Conservation (phyloP, 805 yeast species). For the Clavispora vitiphila region DNA sequence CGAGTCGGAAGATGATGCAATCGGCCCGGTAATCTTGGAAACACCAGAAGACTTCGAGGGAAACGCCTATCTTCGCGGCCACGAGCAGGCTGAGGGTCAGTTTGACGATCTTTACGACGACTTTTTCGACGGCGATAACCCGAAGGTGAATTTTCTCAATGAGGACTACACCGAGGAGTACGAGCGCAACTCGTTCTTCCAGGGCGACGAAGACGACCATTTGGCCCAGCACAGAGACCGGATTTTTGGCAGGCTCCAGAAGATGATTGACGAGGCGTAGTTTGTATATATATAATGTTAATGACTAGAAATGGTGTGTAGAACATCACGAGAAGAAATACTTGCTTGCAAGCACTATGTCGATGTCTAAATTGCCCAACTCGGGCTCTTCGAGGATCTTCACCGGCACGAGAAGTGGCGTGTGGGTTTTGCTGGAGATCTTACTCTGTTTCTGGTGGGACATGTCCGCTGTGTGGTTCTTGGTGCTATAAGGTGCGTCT, state of each 20-base stretch:
- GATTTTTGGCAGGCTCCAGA: constrained; percentile 54
- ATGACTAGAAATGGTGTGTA: no score
- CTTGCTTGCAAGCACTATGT: constrained; percentile 26
- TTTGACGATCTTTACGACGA: constrained; percentile 18
- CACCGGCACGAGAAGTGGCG: constrained; percentile 30
- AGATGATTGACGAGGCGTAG: constrained; percentile 43
- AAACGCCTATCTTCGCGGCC: constrained; percentile 14
- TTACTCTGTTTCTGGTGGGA: neutral
- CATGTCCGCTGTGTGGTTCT: no score
- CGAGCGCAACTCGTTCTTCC: constrained; percentile 51
- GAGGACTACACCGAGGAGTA: constrained; percentile 15
- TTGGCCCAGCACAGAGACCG: constrained; percentile 59
- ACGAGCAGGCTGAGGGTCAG: constrained; percentile 16
- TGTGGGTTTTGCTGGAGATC: constrained; percentile 7
- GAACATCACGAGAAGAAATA: constrained; percentile 36
- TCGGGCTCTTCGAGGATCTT: constrained; percentile 23
- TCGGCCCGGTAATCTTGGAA: constrained; percentile 11
- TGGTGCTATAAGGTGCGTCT: no score
- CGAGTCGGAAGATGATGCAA: constrained; percentile 14
- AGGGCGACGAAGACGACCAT: constrained; percentile 52
- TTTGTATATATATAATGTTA: no score
- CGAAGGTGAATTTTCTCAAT: constrained; percentile 20
- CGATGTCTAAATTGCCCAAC: constrained; percentile 30
- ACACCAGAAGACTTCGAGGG: constrained; percentile 11
- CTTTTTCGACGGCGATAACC: constrained; percentile 29